phyloP scores from a whole-genome alignment of 352 stramenopile species.

The Nothophytophthora sp. region DNA sequence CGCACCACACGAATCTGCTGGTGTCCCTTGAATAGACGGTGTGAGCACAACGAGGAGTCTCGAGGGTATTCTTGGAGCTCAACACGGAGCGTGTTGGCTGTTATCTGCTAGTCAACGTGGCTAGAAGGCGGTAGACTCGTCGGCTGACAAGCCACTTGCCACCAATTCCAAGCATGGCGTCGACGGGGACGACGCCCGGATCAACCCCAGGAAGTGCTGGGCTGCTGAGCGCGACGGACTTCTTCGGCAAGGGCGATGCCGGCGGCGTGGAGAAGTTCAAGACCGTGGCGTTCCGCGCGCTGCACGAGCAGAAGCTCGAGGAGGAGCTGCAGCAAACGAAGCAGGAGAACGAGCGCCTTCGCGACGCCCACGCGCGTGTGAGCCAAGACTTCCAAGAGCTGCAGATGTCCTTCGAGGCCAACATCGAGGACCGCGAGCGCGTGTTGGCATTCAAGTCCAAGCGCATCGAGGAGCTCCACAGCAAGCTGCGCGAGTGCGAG shows the following conservation, averaged over 20 bases:
- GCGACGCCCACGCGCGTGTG: conserved; percentile 33
- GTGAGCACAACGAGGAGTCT: no score
- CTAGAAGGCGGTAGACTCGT: no score
- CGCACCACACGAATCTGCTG: no score
- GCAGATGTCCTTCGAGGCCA: conserved; percentile 39
- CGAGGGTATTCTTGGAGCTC: no score
- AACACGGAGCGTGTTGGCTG: no score
- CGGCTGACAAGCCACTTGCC: no score
- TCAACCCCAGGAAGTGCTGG: neutral
- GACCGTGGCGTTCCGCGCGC: conserved; percentile 54
- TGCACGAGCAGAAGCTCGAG: conserved; percentile 70
- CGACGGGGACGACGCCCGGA: neutral
- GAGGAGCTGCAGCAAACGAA: conserved; percentile 52
- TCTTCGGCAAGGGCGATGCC: conserved; percentile 53
- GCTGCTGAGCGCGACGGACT: conserved; percentile 41
- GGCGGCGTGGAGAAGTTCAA: conserved; percentile 68
- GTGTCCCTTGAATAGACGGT: no score
- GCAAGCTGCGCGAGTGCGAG: conserved; percentile 50
- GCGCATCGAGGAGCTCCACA: conserved; percentile 57
- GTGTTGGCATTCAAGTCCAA: conserved; percentile 71
- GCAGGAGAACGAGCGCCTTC: conserved; percentile 40
- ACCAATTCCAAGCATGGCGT: conserved; percentile 8
- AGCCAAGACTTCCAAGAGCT: conserved; percentile 39
- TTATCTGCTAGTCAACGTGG: no score
- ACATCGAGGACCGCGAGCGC: conserved; percentile 71